Evolutionary conservation across 441 rosid species (phyloP).

Genomic region (Pelargonium citronellum): DNA sequence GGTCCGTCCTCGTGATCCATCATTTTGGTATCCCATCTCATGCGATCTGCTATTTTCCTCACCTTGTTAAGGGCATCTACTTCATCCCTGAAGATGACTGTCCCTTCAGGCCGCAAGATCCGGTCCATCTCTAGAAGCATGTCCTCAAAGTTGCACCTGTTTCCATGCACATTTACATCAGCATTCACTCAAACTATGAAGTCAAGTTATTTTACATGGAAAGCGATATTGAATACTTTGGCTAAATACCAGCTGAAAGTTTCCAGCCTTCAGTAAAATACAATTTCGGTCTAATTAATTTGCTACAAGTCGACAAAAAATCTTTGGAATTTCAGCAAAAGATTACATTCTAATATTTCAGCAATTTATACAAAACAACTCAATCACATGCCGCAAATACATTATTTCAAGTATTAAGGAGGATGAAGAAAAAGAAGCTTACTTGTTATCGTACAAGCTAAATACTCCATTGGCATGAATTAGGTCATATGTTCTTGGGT

Average conservation of each 20-base stretch:
- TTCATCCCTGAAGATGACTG: slow-evolving; percentile 12
- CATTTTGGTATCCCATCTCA: slow-evolving; percentile 22
- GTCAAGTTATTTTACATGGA: background rate
- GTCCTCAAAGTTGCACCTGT: slow-evolving; percentile 18
- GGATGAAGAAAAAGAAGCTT: slow-evolving; percentile 18
- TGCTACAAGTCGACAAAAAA: no score
- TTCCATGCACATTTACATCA: background rate
- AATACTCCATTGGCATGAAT: slow-evolving; percentile 59
- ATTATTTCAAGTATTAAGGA: background rate
- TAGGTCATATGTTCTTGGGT: slow-evolving; percentile 69
- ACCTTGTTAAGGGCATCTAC: slow-evolving; percentile 14
- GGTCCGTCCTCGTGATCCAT: slow-evolving; percentile 21
- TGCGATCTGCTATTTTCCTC: slow-evolving; percentile 12
- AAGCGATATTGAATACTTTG: background rate
- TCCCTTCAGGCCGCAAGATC: slow-evolving; percentile 19
- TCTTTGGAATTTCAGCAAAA: no score
- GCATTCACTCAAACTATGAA: background rate
- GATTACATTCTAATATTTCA: no score
- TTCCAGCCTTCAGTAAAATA: no score
- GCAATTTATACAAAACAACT: background rate
- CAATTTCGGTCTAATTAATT: no score
- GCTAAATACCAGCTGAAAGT: no score
- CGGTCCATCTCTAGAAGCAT: slow-evolving; percentile 20
- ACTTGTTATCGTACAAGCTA: slow-evolving; percentile 58
- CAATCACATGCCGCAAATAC: background rate